Evolutionary conservation across 306 rosid genomes (phyloP).

Genomic region (Quercus parvula): DNA sequence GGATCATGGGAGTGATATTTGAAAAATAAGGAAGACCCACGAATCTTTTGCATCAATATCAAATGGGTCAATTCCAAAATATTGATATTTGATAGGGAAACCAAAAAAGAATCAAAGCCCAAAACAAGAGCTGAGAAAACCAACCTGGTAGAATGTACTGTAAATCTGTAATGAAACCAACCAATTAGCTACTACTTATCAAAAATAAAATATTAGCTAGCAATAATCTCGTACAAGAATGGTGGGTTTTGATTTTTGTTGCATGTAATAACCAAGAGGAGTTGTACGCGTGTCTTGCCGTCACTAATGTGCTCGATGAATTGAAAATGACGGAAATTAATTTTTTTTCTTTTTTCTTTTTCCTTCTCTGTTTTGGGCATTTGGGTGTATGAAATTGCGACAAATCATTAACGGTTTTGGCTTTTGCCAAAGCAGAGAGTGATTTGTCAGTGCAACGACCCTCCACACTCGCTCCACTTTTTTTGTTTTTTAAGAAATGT

Average conservation of each 20-base stretch:
- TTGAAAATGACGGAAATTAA: not conserved
- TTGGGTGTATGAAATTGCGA: not conserved
- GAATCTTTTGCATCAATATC: not conserved
- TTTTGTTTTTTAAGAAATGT: too few relatives aligned
- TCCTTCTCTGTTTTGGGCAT: not conserved
- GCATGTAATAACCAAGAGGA: conserved; percentile 4
- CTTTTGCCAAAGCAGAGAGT: too few relatives aligned
- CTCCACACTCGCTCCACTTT: too few relatives aligned
- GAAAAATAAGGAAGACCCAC: not conserved
- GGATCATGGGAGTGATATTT: not conserved
- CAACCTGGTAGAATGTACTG: conserved; percentile 3
- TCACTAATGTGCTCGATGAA: not conserved
- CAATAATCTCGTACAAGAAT: not conserved
- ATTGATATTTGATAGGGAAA: not conserved
- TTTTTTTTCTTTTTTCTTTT: not conserved
- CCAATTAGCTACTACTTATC: too few relatives aligned
- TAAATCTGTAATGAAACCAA: not conserved
- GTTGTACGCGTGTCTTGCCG: conserved; percentile 13
- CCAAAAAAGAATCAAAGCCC: not conserved
- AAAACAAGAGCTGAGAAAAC: conserved; percentile 2
- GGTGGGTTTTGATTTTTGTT: not conserved
- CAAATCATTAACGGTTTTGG: not conserved
- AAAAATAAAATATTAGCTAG: too few relatives aligned
- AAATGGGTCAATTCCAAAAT: not conserved
- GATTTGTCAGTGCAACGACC: too few relatives aligned